Evolutionary conservation across 495 filamentous ascomycete genomes (phyloP).

Genomic region (Lophiotrema nucula): DNA sequence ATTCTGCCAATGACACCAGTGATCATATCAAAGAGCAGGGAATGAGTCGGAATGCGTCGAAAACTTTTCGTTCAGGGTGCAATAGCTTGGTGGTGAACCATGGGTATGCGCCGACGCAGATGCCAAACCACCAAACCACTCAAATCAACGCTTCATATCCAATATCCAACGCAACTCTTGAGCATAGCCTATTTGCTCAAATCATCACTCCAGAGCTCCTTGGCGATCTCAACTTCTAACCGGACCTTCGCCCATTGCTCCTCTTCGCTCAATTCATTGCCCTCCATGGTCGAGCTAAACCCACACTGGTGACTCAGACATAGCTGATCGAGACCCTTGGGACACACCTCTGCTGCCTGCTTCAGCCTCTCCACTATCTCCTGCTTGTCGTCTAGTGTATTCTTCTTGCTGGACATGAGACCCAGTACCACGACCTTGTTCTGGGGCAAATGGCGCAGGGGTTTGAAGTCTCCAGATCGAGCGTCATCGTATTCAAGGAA

Average conservation of each 20-base stretch:
- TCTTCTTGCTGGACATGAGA: conserved; percentile 41
- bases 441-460: conserved; percentile 39
- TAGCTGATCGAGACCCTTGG: conserved; percentile 42
- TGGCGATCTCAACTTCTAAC: conserved; percentile 42
- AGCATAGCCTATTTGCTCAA: conserved; percentile 27
- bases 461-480: conserved; percentile 41
- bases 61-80: too few relatives aligned
- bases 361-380: conserved; percentile 38
- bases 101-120: too few relatives aligned
- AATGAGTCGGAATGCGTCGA: too few relatives aligned
- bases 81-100: too few relatives aligned
- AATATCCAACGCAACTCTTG: too few relatives aligned
- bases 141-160: too few relatives aligned
- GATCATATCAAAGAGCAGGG: too few relatives aligned
- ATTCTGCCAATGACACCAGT: too few relatives aligned
- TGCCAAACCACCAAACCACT: too few relatives aligned
- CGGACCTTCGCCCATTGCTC: conserved; percentile 44
- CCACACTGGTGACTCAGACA: conserved; percentile 45
- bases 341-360: conserved; percentile 40
- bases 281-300: conserved; percentile 40
- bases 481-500: conserved; percentile 47
- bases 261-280: conserved; percentile 43
- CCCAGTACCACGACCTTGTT: conserved; percentile 44
- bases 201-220: conserved; percentile 40
- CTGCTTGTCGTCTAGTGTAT: conserved; percentile 38